Base-by-base conservation (phyloP, 192 early-diverging fungal genomes). In the Phycomyces blakesleeanus region DNA sequence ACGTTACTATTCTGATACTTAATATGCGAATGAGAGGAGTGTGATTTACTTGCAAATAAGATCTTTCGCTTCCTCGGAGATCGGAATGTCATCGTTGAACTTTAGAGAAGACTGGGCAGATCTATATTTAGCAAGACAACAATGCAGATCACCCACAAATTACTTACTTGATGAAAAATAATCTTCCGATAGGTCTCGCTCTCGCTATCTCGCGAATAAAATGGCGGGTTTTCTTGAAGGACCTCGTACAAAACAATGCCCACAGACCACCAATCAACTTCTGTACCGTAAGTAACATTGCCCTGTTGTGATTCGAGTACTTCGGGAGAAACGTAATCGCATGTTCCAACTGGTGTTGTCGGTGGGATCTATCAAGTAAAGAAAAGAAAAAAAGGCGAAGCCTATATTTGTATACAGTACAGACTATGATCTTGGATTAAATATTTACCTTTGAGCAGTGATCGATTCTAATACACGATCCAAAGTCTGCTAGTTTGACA, bases 301-400 rank as follows among this genome's bases (percentile, higher is more conserved):
- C 87, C 89, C 18, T 47, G 44, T 12, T 47, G 44, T 47, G 44
- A 78, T 94, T 92, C 41, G 18, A 47, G 44, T 47, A 90, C 88
- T 25, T 90, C 85, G n/a, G 95, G 95, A 16, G 94, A 92, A 68
- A 96, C 93, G 75, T 98, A 98, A 61, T 95, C 92, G 66, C 84
- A 85, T 0, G 89, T 91, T 34, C 89, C 88, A 20, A 90, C 84
- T 0, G 81, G 89, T 27, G 93, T 88, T 0, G 87, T 85, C 22
- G 85, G 84, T 4, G 75, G 72, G 0, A 83, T 66, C 68, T 78
- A 47, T 21, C 8, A 26, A 24, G n/a, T 9, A 54, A 54, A 54
- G 52, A 39, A 57, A 16, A 39, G 7, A 14, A 2, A 39, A 27
- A 25, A 27, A 39, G 56, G n/a, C n/a, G n/a, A n/a, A n/a, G n/a